Conservation (phyloP, 805 yeast genomes). For the Wickerhamia fluorescens region DNA sequence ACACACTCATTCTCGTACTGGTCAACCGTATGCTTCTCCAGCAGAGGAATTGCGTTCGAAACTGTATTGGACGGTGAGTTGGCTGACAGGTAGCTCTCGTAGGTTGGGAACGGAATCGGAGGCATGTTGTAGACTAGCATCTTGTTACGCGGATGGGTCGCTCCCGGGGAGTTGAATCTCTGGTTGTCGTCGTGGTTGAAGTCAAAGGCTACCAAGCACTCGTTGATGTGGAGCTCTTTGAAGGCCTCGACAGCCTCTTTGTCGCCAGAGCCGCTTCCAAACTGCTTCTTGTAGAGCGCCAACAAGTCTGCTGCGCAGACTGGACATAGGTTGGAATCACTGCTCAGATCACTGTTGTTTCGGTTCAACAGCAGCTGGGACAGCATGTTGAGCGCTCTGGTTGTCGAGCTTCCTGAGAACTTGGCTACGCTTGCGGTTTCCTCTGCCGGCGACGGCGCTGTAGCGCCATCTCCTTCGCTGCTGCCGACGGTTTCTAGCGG, state of each 20-base stretch:
- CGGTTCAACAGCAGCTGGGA: conserved; percentile 1
- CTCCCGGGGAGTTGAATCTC: conserved; percentile 28
- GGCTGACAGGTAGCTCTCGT: conserved; percentile 19
- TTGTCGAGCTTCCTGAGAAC: conserved; percentile 16
- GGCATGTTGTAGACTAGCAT: conserved; percentile 75
- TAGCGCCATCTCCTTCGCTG: conserved; percentile 7
- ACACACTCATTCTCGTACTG: conserved; percentile 71
- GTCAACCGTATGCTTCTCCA: conserved; percentile 7
- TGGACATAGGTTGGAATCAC: conserved; percentile 34
- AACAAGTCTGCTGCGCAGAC: conserved; percentile 30
- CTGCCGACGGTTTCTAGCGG: conserved; percentile 1
- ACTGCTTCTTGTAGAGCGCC: conserved; percentile 13
- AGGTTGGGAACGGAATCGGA: conserved; percentile 37
- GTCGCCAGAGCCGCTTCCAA: conserved; percentile 8
- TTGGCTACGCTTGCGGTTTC: conserved; percentile 12
- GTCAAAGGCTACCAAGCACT: conserved; percentile 64
- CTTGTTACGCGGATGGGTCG: conserved; percentile 46
- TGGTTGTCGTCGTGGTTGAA: conserved; percentile 50
- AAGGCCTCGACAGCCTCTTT: conserved; percentile 25
- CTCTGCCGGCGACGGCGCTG: conserved; percentile 14
- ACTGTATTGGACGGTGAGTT: conserved; percentile 12
- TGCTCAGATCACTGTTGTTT: conserved; percentile 14
- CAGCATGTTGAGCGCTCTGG: conserved; percentile 1
- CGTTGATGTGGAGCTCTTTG: conserved; percentile 61
- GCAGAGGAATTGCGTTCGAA: background rate